phyloP scores from a whole-genome alignment of 805 yeast genomes.

The Kurtzmaniella cleridarum region DNA sequence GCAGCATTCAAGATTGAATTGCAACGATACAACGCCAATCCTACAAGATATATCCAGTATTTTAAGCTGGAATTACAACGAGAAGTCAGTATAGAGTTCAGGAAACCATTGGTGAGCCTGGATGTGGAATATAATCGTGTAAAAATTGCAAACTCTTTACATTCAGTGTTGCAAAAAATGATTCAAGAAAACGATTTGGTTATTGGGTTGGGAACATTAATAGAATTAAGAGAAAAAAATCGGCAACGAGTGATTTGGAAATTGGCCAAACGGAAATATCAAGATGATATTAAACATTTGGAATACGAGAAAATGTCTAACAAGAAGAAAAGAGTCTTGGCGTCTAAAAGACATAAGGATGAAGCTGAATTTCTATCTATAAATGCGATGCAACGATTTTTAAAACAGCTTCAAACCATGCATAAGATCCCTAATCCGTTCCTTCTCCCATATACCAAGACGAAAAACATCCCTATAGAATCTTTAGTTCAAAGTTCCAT shows the following conservation, averaged over 20 bases:
- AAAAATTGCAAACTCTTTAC: not conserved
- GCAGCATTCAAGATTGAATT: not conserved
- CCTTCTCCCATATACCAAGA: constrained; percentile 21
- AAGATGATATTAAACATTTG: not conserved
- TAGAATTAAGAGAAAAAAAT: not conserved
- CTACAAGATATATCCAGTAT: constrained; percentile 9
- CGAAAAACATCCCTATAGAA: constrained; percentile 8
- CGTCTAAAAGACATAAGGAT: constrained; percentile 2
- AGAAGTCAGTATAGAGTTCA: constrained; percentile 12
- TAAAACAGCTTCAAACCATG: constrained; percentile 21
- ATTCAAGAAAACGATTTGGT: constrained; percentile 10
- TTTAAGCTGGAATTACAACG: constrained; percentile 14
- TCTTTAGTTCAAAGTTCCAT: constrained; percentile 7
- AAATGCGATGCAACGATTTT: constrained; percentile 20
- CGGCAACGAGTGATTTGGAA: constrained; percentile 1
- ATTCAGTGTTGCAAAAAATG: constrained; percentile 6
- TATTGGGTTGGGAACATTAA: constrained; percentile 5
- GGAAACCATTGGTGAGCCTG: not conserved
- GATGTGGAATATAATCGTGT: not conserved
- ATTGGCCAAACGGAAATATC: constrained; percentile 2
- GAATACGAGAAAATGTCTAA: not conserved
- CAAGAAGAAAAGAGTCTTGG: not conserved
- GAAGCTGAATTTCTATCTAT: constrained; percentile 7
- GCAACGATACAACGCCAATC: constrained; percentile 1
- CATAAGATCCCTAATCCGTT: constrained; percentile 28